Percentiles rank a stretch among this genome's conserved stretches.
Conservation (phyloP, 2,329 filamentous ascomycete species). For the Penicillium paneum region DNA sequence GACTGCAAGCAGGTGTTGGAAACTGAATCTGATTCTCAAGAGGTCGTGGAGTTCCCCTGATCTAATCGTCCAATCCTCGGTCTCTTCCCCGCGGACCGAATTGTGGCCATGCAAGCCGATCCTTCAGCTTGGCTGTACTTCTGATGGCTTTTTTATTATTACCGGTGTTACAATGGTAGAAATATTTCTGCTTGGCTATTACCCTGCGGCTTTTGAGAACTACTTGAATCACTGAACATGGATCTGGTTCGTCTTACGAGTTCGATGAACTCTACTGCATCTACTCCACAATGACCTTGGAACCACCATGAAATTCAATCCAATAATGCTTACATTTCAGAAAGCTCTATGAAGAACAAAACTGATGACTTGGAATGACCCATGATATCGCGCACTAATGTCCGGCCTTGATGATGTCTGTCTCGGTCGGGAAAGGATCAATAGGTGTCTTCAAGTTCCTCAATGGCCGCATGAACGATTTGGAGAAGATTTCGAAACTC, state of each 20-base stretch:
- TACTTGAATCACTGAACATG: background rate
- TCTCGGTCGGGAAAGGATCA: background rate
- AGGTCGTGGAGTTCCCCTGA: slow-evolving; percentile 21
- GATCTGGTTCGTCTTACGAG: background rate
- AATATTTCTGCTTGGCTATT: background rate
- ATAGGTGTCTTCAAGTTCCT: slow-evolving; percentile 4
- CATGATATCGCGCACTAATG: background rate
- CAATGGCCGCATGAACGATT: background rate
- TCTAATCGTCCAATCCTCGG: slow-evolving; percentile 22
- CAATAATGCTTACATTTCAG: background rate
- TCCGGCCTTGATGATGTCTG: background rate
- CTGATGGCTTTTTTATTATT: background rate
- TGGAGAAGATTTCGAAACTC: slow-evolving; percentile 4
- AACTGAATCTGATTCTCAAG: background rate
- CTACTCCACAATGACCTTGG: background rate
- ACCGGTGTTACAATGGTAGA: background rate
- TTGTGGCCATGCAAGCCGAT: slow-evolving; percentile 13
- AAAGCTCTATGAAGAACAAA: background rate
- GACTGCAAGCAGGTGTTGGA: background rate
- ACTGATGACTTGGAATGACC: background rate
- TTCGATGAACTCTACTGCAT: background rate
- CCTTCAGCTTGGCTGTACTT: background rate
- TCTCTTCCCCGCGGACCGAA: slow-evolving; percentile 12
- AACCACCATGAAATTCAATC: background rate
- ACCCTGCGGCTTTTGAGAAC: background rate